A percentile compares a stretch with the other conserved stretches of the same genome.
phyloP scores from a whole-genome alignment of 306 rosid genomes.

The Pterocarpus macrocarpus region DNA sequence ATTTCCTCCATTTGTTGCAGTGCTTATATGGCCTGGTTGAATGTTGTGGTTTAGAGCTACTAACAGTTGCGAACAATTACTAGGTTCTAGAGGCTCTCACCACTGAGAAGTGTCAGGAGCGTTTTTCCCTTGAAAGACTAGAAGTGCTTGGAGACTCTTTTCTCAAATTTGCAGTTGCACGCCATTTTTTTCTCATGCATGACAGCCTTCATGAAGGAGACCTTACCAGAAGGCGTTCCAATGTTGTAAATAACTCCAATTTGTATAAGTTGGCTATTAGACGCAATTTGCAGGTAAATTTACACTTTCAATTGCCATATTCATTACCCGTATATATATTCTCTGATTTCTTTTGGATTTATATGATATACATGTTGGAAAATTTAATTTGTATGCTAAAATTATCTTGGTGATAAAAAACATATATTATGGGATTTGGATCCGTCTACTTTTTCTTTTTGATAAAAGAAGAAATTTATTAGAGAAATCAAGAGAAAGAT shows the following conservation, averaged over 20 bases:
- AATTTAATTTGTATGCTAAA: constrained; percentile 4
- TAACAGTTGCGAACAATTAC: constrained; percentile 47
- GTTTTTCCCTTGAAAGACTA: constrained; percentile 95
- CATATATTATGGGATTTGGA: constrained; percentile 7
- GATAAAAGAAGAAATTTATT: neutral
- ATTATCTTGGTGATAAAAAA: constrained; percentile 10
- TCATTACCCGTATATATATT: constrained; percentile 6
- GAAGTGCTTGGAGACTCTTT: constrained; percentile 97
- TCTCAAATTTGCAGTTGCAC: constrained; percentile 87
- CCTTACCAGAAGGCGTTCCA: constrained; percentile 79
- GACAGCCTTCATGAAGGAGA: constrained; percentile 87
- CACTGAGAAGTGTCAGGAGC: constrained; percentile 92
- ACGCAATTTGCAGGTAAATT: constrained; percentile 82
- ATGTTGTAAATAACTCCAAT: constrained; percentile 77
- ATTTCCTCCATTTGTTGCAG: constrained; percentile 27
- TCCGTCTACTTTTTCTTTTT: constrained; percentile 7
- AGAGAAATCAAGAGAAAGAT: neutral
- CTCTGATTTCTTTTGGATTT: constrained; percentile 35
- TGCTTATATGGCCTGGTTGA: constrained; percentile 34
- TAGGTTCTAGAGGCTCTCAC: constrained; percentile 95
- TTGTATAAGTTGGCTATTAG: constrained; percentile 77
- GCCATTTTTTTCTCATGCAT: constrained; percentile 78
- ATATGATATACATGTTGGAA: neutral
- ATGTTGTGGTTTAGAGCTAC: constrained; percentile 33
- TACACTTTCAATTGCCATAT: constrained; percentile 35